These are phyloP conservation scores for Colletotrichum chlorophyti DNA, from an alignment of 2,329 filamentous ascomycete genomes.

Conservation along the genomic window DNA sequence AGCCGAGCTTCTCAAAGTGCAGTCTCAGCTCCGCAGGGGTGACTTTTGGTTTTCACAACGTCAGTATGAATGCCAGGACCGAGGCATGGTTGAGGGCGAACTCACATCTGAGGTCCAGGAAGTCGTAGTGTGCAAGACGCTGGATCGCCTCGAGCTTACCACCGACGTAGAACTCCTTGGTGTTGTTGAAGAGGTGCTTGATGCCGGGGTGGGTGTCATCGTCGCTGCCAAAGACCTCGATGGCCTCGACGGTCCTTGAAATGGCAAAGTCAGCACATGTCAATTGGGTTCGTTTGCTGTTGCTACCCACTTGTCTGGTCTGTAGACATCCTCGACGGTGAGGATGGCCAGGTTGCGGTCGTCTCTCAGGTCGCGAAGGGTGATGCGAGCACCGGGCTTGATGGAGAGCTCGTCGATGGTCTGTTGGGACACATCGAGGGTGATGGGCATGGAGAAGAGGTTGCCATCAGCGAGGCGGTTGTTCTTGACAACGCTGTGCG, in stretches of 20 bases:
- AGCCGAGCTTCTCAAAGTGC: conserved; percentile 99
- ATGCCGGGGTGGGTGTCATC: conserved; percentile 91
- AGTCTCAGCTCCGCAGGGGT: conserved; percentile 92
- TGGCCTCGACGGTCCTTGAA: conserved; percentile 81
- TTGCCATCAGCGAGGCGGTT: conserved; percentile 86
- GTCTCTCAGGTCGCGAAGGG: conserved; percentile 93
- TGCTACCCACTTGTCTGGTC: conserved; percentile 84
- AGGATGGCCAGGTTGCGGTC: conserved; percentile 96
- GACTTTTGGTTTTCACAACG: conserved; percentile 61
- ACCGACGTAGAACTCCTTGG: conserved; percentile 89
- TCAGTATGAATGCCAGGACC: conserved; percentile 22
- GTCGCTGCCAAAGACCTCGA: conserved; percentile 91
- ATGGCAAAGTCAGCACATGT: conserved; percentile 56
- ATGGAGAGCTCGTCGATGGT: conserved; percentile 78
- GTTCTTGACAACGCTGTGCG: conserved; percentile 80
- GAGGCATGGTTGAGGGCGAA: not conserved
- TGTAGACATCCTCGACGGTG: conserved; percentile 94
- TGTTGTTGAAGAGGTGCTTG: conserved; percentile 83
- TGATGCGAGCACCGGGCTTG: conserved; percentile 81
- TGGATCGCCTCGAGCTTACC: conserved; percentile 96
- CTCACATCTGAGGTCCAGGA: conserved; percentile 92
- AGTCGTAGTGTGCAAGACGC: conserved; percentile 97
- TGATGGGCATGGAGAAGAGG: conserved; percentile 97
- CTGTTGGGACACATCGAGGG: conserved; percentile 81
- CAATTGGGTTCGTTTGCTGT: conserved; percentile 37